These are phyloP conservation scores for Russula emetica DNA, from an alignment of 768 basidiomycete genomes.

Conservation along the genomic window DNA sequence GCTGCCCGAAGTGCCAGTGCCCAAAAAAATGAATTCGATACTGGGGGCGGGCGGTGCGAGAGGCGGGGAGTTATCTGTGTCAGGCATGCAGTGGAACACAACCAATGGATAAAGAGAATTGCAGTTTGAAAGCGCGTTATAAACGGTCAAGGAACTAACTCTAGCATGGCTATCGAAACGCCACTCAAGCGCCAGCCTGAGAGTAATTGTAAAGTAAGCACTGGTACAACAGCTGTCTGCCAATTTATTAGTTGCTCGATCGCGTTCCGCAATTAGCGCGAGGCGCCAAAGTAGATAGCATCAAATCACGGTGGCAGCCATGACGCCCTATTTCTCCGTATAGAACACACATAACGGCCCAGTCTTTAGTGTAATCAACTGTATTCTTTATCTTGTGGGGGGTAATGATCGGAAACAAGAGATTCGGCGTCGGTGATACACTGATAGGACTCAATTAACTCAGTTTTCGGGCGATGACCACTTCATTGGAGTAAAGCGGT, in stretches of 20 bases:
- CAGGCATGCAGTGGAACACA: background rate
- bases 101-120: background rate
- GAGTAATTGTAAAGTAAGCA: background rate
- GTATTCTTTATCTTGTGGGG: background rate
- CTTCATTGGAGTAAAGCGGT: background rate
- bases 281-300: background rate
- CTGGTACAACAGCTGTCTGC: background rate
- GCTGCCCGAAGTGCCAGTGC: conserved; percentile 76
- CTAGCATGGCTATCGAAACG: conserved; percentile 1
- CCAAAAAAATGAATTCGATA: conserved; percentile 72
- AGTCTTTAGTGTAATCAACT: no score
- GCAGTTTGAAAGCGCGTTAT: background rate
- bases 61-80: background rate
- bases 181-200: background rate
- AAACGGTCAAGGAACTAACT: background rate
- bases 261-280: background rate
- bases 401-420: no score
- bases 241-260: background rate
- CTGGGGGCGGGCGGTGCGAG: conserved; percentile 22
- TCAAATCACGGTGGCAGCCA: background rate
- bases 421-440: background rate
- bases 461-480: background rate
- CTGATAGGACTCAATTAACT: background rate
- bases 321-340: background rate
- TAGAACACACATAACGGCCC: background rate